Evolutionary conservation across 768 basidiomycete genomes (phyloP), one percentile per base, ranked within the genome.

Genomic region (Trametes gibbosa): DNA sequence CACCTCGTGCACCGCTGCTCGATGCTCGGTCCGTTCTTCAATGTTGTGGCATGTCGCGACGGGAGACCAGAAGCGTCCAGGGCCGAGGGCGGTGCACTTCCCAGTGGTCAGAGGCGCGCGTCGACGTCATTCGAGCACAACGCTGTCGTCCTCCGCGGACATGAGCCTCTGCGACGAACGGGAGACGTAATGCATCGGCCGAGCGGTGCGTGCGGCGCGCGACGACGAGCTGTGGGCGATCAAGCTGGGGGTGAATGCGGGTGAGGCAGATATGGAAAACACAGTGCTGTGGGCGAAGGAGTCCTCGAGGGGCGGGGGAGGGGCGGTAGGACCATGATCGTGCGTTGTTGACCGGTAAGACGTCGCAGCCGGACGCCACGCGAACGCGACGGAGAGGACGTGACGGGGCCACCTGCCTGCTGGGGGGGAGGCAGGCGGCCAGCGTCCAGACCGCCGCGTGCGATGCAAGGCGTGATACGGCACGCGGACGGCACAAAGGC

Each of bases 391-490:
- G 55, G 23, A 19, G 19, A 42, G 40, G 54, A 57, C 61, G 56
- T 51, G 52, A 37, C 49, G 52, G 23, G 45, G 49, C 39, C 53
- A 23, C 51, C 49, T 51, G 52, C 54, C 4, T 32, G 29, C 42
- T 21, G 41, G 56, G 45, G 12, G 21, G 25, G 34, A 47, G 14
- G 25, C 50, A 29, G 25, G 52, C 32, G 35, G 54, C 47, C 55
- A 19, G 49, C 56, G 51, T 62, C 61, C 56, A 17, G 41, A 47
- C 53, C 61, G 55, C 50, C 51, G 45, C 39, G 52, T 54, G 55
- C 56, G 34, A 19, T 21, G 32, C 9, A 16, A 25, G 51, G 47
- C 39, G 51, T 40, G 17, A 24, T 23, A 37, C 42, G 39, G 14
- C 46, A 19, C 32, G 46, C 52, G 32, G 52, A 41, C 41, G 53